A percentile compares a stretch with the other conserved stretches of the same genome.
phyloP scores from a whole-genome alignment of 306 rosid species.

The Castanopsis chinensis region DNA sequence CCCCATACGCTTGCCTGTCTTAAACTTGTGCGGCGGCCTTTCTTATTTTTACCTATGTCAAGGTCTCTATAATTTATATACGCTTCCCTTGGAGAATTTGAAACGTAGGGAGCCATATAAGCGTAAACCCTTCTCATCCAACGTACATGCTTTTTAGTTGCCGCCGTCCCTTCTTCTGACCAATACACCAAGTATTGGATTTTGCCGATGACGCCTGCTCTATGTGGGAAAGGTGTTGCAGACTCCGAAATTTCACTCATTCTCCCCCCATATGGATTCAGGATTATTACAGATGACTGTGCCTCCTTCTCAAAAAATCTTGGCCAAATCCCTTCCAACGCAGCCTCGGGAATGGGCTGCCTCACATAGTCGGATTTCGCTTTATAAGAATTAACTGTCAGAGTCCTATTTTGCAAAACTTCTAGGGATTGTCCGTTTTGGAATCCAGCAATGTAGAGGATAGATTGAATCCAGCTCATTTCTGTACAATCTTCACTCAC shows the following conservation, averaged over 20 bases:
- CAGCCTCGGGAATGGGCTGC: slow-evolving; percentile 12
- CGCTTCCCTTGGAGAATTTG: neutral
- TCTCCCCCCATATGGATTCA: slow-evolving; percentile 14
- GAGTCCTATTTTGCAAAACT: slow-evolving; percentile 22
- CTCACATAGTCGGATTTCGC: slow-evolving; percentile 33
- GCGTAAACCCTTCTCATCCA: neutral
- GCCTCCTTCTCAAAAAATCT: neutral
- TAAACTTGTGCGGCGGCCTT: neutral
- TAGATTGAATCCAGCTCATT: slow-evolving; percentile 32
- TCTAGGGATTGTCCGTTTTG: slow-evolving; percentile 6
- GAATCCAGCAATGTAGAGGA: slow-evolving; percentile 7
- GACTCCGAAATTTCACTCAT: slow-evolving; percentile 3
- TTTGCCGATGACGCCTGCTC: slow-evolving; percentile 3
- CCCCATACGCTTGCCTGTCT: neutral
- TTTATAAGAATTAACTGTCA: neutral
- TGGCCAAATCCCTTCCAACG: slow-evolving; percentile 16
- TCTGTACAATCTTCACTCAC: neutral
- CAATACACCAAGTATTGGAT: slow-evolving; percentile 5
- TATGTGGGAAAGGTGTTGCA: slow-evolving; percentile 14
- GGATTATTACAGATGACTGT: neutral
- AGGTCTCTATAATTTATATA: neutral
- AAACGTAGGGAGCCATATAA: slow-evolving; percentile 8
- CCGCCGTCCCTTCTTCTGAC: neutral
- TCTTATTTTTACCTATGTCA: neutral
- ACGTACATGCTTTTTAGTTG: neutral